Base-by-base conservation (phyloP, 305 asterid species). In the Fraxinus ornus region DNA sequence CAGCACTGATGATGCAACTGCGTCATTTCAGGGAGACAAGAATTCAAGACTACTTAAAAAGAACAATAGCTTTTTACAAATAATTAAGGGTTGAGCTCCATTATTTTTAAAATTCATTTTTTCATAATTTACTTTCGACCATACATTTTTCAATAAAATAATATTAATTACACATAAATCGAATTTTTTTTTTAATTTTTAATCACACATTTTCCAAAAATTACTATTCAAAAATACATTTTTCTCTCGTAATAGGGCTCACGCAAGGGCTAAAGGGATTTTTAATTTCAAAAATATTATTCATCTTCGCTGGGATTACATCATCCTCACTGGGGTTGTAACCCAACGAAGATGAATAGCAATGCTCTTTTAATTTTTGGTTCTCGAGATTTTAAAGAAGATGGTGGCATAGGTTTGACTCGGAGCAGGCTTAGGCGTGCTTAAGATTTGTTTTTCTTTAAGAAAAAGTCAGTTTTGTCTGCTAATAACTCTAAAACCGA, bases 11-110 rank as follows among this genome's bases (percentile, higher is more conserved):
- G 12, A 79, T 24, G 9, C 24, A 33, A 55, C 72, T 76, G 81
- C 77, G 81, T 62, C 81, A 81, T 44, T 41, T 79, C 62, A 76
- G 28, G 84, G 81, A 64, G 71, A 76, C 72, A 30, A 4, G 12
- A 44, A 76, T 76, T 76, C 19, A 12, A 66, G 17, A 62, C 24
- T 22, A 57, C 1, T 57, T n/a, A 19, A 57, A 57, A 57, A 19
- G 66, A 57, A 57, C 26, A 57, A 57, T 22, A 19, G 68, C 30
- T 60, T 60, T 57, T 60, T 21, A 22, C 26, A 60, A 60, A 57
- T 57, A n/a, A n/a, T n/a, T 57, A 22, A 1, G 21, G 30, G 4
- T 30, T 28, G 8, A 28, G 30, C 30, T 28, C 30, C 30, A 0
- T 28, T 28, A 28, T 28, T 28, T 28, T 28, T 28, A 28, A 28